Evolutionary conservation across 768 basidiomycete species (phyloP), one percentile per base, ranked within the genome.

Genomic region (Gloeophyllum trabeum): DNA sequence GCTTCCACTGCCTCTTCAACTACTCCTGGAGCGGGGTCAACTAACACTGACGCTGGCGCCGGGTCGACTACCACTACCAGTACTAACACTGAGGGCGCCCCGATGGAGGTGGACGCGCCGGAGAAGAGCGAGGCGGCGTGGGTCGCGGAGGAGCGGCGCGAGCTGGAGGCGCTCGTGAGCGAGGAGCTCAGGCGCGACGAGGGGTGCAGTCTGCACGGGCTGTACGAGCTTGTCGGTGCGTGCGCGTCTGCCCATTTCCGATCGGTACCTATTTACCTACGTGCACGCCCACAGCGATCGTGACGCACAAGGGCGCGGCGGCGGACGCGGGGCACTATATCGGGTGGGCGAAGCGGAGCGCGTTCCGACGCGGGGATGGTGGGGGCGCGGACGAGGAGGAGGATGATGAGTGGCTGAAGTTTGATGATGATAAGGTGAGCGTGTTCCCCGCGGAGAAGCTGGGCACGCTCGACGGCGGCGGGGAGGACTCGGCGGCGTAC

Each of bases 311-410:
- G 60, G 96, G 96, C 7, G 77, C 92, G 0, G 83, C 83, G 0
- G 93, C 96, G 0, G 96, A 98, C 54, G 79, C 88, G 0, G 94
- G 93, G 2, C 94, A 98, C 61, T 98, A 98, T 56, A 92, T 97
- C 19, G 91, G 79, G 1, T 97, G 83, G 62, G 85, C 83, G 22
- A 85, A 86, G 63, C 87, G 83, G 66, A 75, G 72, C 48, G 73
- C 73, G 16, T 77, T 86, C 64, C n/a, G n/a, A n/a, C n/a, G n/a
- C n/a, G n/a, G n/a, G n/a, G n/a, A n/a, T n/a, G 73, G 77, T 44
- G 43, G 43, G 13, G 13, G 24, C 40, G 65, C 64, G 36, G 20
- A 50, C 26, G 55, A 73, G 30, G 77, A 80, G 38, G 76, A 78
- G 35, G 79, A 88, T 39, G 81, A 85, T 47, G 83, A 84, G 54